A percentile compares a stretch with the other conserved stretches of the same genome.
phyloP scores from a whole-genome alignment of 305 asterid genomes.

The Solanum hybrid region DNA sequence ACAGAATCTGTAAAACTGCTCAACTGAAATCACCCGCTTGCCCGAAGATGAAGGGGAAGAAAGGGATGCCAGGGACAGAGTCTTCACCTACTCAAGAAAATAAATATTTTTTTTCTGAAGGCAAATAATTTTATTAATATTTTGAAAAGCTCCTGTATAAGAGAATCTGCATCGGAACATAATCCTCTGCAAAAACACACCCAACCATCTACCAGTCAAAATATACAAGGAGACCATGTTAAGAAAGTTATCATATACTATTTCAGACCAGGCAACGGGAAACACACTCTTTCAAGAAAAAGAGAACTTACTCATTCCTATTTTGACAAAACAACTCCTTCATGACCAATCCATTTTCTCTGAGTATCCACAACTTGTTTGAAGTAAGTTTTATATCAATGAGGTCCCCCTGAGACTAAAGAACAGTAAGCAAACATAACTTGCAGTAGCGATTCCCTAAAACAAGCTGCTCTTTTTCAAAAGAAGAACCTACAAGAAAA shows the following conservation, averaged over 20 bases:
- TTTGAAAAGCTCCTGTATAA: not conserved
- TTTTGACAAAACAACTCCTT: slow-evolving; percentile 38
- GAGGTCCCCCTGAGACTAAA: slow-evolving; percentile 48
- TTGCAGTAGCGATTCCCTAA: not conserved
- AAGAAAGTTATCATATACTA: not conserved
- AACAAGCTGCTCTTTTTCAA: not conserved
- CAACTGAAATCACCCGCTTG: not conserved
- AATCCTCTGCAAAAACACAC: not conserved
- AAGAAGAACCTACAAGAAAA: slow-evolving; percentile 4
- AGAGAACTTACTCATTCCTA: slow-evolving; percentile 41
- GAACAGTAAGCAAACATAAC: not conserved
- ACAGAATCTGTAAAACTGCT: not conserved
- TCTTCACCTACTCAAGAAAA: not conserved
- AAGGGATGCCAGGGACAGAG: not conserved
- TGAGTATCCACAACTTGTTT: slow-evolving; percentile 70
- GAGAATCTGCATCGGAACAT: not conserved
- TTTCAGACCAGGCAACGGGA: not conserved
- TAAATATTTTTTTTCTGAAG: not conserved
- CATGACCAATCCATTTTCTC: slow-evolving; percentile 61
- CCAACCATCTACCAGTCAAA: not conserved
- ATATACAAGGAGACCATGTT: not conserved
- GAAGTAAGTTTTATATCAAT: slow-evolving; percentile 70
- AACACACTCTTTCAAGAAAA: slow-evolving; percentile 37
- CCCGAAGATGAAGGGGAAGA: no score
- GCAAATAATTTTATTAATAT: not conserved